A percentile compares a stretch with the other conserved stretches of the same genome.
Evolutionary conservation across 768 basidiomycete species (phyloP).

Genomic region (Mycena maculata): DNA sequence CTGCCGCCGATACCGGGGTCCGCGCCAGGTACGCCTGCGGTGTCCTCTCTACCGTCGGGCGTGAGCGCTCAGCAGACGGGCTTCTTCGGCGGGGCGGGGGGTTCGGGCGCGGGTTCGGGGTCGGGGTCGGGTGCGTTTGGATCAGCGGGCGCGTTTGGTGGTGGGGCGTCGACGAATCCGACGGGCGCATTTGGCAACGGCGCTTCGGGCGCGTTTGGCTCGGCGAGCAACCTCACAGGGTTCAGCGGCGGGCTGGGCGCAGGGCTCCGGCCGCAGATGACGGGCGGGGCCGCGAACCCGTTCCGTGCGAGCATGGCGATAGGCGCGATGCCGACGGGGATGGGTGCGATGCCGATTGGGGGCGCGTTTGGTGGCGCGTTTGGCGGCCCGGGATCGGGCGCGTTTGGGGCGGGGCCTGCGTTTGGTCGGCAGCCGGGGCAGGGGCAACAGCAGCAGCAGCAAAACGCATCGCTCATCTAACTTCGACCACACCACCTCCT

Average conservation of each 20-base stretch:
- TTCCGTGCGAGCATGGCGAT: constrained; percentile 71
- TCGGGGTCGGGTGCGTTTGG: too few species aligned
- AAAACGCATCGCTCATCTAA: constrained; percentile 62
- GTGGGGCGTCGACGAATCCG: constrained; percentile 51
- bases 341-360: constrained; percentile 26
- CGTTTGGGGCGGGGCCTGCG: constrained; percentile 41
- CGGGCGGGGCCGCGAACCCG: constrained; percentile 71
- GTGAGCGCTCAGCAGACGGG: constrained; percentile 31
- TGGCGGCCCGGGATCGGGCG: constrained; percentile 33
- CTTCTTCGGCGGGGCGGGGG: constrained; percentile 22
- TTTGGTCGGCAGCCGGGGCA: constrained; percentile 32
- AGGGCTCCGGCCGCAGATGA: constrained; percentile 71
- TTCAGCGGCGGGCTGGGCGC: constrained; percentile 50
- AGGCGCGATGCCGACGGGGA: constrained; percentile 26
- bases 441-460: constrained; percentile 55
- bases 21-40: constrained; percentile 58
- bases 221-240: constrained; percentile 16
- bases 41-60: constrained; percentile 43
- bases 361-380: constrained; percentile 24
- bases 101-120: constrained; percentile 16
- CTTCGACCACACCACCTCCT: too few species aligned
- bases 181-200: constrained; percentile 42
- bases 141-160: constrained; percentile 41
- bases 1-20: constrained; percentile 81
- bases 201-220: constrained; percentile 39